Conservation (phyloP, 352 stramenopile genomes). For the Phytophthora podocarpi region DNA sequence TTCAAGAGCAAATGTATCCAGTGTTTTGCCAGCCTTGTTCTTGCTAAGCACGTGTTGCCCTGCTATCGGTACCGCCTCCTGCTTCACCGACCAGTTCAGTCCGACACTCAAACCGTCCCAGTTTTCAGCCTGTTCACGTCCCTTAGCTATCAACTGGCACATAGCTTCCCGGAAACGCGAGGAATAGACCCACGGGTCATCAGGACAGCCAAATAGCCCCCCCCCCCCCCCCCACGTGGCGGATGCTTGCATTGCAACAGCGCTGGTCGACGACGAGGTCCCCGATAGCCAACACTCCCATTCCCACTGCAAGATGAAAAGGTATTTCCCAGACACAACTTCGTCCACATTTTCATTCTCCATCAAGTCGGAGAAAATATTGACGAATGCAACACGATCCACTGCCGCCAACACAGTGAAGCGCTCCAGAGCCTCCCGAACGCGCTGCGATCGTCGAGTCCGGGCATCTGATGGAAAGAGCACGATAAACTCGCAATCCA, state of each 20-base stretch:
- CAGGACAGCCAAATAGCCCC: background rate
- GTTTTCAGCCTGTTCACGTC: background rate
- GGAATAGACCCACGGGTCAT: background rate
- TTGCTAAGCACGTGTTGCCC: background rate
- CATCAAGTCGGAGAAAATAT: background rate
- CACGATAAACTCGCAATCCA: background rate
- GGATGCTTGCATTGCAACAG: no score
- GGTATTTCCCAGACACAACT: background rate
- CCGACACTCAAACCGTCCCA: background rate
- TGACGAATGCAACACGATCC: background rate
- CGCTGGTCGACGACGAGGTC: no score
- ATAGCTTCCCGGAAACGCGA: background rate
- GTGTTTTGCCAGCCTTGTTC: background rate
- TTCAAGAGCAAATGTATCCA: background rate
- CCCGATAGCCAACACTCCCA: no score
- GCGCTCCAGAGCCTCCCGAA: constrained; percentile 1
- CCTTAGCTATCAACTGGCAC: background rate
- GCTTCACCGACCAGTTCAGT: background rate
- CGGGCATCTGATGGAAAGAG: background rate
- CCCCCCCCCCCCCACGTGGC: no score
- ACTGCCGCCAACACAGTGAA: background rate
- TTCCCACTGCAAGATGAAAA: no score
- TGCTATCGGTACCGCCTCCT: background rate
- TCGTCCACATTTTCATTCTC: background rate
- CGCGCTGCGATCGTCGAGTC: background rate